These are phyloP conservation scores for Yamadazyma kanchanaburiensis DNA, from an alignment of 1,139 yeast genomes.

Conservation along the genomic window DNA sequence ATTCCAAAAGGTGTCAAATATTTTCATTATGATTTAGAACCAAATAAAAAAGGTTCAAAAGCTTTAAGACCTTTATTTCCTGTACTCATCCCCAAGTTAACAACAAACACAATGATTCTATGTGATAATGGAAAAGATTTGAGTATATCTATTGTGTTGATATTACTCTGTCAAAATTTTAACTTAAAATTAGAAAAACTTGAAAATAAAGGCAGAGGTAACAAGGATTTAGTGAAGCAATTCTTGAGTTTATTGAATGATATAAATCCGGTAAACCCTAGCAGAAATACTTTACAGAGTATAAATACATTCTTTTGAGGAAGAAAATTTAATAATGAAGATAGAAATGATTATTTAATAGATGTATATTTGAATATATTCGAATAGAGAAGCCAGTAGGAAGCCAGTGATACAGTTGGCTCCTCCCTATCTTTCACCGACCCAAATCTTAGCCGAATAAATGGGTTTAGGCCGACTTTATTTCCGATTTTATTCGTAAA, in stretches of 20 bases:
- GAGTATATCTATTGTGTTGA: conserved; percentile 57
- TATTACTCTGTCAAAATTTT: conserved; percentile 46
- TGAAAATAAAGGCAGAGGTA: conserved; percentile 17
- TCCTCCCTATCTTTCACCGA: too few species aligned
- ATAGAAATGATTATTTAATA: too few species aligned
- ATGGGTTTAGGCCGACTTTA: too few species aligned
- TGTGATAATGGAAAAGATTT: conserved; percentile 70
- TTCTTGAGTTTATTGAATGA: conserved; percentile 52
- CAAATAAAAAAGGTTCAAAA: conserved; percentile 64
- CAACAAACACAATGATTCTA: conserved; percentile 31
- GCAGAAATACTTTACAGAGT: conserved; percentile 72
- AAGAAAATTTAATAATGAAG: too few species aligned
- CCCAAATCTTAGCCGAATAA: too few species aligned
- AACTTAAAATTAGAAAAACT: conserved; percentile 36
- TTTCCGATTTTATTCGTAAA: too few species aligned
- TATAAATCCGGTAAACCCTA: conserved; percentile 58
- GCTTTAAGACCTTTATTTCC: conserved; percentile 46
- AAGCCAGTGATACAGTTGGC: too few species aligned
- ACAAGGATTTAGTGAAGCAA: conserved; percentile 54
- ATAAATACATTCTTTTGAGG: conserved; percentile 45
- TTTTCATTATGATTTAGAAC: conserved; percentile 20
- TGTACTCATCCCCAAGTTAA: conserved; percentile 21
- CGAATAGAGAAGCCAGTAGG: too few species aligned
- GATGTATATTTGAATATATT: too few species aligned
- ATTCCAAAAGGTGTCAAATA: conserved; percentile 14